Conservation (phyloP, 345 rosid genomes). For the Conringia planisiliqua region DNA sequence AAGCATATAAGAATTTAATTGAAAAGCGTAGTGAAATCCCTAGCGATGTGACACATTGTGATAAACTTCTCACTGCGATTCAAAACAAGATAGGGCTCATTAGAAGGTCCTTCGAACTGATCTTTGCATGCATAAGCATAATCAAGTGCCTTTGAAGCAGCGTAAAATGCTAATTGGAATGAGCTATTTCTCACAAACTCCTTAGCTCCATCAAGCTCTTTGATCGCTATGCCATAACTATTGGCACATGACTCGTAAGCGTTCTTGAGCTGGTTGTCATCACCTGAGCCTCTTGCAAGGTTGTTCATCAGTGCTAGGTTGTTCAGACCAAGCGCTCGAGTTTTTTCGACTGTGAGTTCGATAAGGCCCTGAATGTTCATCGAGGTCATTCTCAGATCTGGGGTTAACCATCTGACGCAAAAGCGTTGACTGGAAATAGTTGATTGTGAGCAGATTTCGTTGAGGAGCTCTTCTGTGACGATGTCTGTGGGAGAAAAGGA, state of each 20-base stretch:
- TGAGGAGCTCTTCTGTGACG: constrained; percentile 16
- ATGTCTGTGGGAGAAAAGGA: constrained; percentile 12
- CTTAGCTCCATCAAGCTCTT: background rate
- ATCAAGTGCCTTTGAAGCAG: background rate
- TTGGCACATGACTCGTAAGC: constrained; percentile 10
- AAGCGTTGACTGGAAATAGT: background rate
- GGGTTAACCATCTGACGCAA: constrained; percentile 12
- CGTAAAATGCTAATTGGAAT: background rate
- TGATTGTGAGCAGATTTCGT: background rate
- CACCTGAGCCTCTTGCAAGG: background rate
- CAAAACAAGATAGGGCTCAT: constrained; percentile 1
- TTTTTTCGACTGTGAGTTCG: background rate
- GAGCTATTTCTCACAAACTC: background rate
- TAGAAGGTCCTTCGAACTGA: constrained; percentile 16
- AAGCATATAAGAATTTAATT: background rate
- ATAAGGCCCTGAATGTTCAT: background rate
- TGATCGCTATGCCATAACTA: background rate
- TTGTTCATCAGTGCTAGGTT: background rate
- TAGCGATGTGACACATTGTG: constrained; percentile 4
- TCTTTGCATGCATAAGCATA: constrained; percentile 14
- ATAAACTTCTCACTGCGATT: background rate
- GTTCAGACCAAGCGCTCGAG: constrained; percentile 2
- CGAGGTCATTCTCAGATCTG: background rate
- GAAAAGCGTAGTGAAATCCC: background rate
- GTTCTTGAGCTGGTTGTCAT: background rate